These are phyloP conservation scores for Aspergillus olivimuriae DNA, from an alignment of 495 filamentous ascomycete species.

Conservation along the genomic window DNA sequence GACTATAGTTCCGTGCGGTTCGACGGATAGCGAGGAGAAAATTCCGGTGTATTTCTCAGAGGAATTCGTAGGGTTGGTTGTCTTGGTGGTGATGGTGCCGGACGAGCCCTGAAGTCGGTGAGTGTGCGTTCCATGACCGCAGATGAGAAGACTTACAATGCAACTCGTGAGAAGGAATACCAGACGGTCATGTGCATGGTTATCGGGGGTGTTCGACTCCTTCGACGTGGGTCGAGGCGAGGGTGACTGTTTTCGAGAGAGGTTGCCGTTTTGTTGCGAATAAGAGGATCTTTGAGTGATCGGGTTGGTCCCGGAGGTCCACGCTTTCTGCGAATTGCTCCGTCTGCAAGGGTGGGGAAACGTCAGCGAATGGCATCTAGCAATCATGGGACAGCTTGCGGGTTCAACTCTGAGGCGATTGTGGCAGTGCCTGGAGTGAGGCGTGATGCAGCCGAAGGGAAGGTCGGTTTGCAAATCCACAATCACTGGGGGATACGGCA, in stretches of 20 bases:
- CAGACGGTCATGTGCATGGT: conserved; percentile 59
- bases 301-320: conserved; percentile 58
- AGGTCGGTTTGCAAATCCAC: too few relatives aligned
- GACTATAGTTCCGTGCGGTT: conserved; percentile 54
- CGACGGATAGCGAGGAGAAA: conserved; percentile 55
- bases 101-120: conserved; percentile 53
- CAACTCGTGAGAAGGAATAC: conserved; percentile 57
- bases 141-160: conserved; percentile 45
- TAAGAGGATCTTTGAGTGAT: conserved; percentile 54
- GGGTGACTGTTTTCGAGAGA: conserved; percentile 35
- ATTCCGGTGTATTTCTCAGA: conserved; percentile 71
- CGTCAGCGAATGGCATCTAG: conserved; percentile 7
- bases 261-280: conserved; percentile 48
- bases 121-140: conserved; percentile 8
- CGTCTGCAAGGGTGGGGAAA: conserved; percentile 26
- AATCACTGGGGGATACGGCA: background rate
- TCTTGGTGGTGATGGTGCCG: conserved; percentile 60
- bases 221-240: conserved; percentile 35
- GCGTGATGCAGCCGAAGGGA: too few relatives aligned
- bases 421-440: background rate
- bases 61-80: conserved; percentile 59
- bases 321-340: conserved; percentile 53
- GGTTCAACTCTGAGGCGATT: too few relatives aligned
- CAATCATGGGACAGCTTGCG: too few relatives aligned
- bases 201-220: conserved; percentile 54